Evolutionary conservation across 805 yeast genomes (phyloP).

Genomic region (Wickerhamiella parazyma): DNA sequence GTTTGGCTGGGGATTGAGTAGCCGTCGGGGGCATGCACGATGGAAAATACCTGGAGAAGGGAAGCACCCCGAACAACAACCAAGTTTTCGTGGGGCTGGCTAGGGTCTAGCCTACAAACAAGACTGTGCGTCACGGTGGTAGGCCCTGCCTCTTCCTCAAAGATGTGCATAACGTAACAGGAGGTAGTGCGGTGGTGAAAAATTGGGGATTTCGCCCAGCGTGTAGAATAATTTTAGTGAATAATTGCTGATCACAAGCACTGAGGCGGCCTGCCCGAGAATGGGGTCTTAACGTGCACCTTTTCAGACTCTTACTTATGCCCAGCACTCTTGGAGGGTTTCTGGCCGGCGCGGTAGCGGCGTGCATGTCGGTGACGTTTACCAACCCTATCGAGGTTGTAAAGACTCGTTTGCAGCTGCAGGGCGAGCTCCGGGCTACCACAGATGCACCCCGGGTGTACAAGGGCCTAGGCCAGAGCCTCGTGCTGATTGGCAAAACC

Average conservation of each 20-base stretch:
- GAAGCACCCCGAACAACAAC: slow-evolving; percentile 54
- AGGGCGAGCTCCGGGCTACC: slow-evolving; percentile 64
- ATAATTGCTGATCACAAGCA: too few species aligned
- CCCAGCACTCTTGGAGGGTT: slow-evolving; percentile 49
- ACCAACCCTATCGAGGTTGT: slow-evolving; percentile 93
- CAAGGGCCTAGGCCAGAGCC: slow-evolving; percentile 76
- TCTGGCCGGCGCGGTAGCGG: slow-evolving; percentile 84
- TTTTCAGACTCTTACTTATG: too few species aligned
- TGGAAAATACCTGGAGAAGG: slow-evolving; percentile 46
- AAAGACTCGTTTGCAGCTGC: slow-evolving; percentile 91
- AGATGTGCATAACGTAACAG: slow-evolving; percentile 53
- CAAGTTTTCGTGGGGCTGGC: slow-evolving; percentile 34
- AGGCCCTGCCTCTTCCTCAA: slow-evolving; percentile 64
- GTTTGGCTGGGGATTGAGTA: background rate
- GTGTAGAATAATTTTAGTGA: too few species aligned
- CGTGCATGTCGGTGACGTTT: slow-evolving; percentile 94
- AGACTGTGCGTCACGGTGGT: slow-evolving; percentile 53
- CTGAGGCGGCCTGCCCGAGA: too few species aligned
- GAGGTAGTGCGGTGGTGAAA: too few species aligned
- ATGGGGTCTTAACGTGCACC: too few species aligned
- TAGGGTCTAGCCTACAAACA: slow-evolving; percentile 28
- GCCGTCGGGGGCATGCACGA: background rate
- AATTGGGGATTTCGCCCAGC: too few species aligned
- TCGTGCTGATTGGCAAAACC: slow-evolving; percentile 50
- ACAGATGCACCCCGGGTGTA: slow-evolving; percentile 41